Evolutionary conservation across 371 early-diverging fungal genomes (phyloP).

Genomic region (Coemansia sp.): DNA sequence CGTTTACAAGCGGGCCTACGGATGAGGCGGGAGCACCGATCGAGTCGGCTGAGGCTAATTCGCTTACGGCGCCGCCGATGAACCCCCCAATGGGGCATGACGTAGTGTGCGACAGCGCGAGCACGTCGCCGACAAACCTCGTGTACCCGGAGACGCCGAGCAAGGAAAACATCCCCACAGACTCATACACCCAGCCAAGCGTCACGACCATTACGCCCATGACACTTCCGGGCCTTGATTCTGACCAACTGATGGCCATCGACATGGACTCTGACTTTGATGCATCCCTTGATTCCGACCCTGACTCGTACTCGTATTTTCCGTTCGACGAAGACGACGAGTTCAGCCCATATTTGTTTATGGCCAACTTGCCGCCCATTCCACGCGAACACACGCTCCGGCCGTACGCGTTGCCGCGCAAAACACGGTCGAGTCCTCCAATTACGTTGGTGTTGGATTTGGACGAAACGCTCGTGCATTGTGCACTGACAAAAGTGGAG

Average conservation of each 20-base stretch:
- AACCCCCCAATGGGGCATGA: slow-evolving; percentile 28
- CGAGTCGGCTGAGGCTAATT: slow-evolving; percentile 25
- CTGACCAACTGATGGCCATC: background rate
- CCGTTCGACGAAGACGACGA: slow-evolving; percentile 58
- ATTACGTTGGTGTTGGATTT: slow-evolving; percentile 71
- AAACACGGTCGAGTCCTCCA: slow-evolving; percentile 58
- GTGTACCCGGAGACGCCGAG: slow-evolving; percentile 48
- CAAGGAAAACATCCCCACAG: slow-evolving; percentile 50
- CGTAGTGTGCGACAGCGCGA: slow-evolving; percentile 20
- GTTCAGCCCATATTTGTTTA: slow-evolving; percentile 57
- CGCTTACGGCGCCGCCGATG: slow-evolving; percentile 50
- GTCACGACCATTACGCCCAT: slow-evolving; percentile 9
- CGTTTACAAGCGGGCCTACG: background rate
- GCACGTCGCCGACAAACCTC: slow-evolving; percentile 24
- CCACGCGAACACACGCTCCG: slow-evolving; percentile 54
- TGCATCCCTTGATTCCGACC: slow-evolving; percentile 24
- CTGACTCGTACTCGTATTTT: slow-evolving; percentile 28
- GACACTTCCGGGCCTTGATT: background rate
- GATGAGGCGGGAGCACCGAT: slow-evolving; percentile 19
- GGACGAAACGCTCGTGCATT: slow-evolving; percentile 79
- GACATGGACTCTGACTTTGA: slow-evolving; percentile 16
- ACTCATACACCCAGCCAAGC: background rate
- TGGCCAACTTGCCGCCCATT: slow-evolving; percentile 60
- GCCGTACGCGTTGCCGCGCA: slow-evolving; percentile 60
- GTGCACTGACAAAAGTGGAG: slow-evolving; percentile 56